Conservation (phyloP, 192 early-diverging fungal species). For the Backusella sp. region DNA sequence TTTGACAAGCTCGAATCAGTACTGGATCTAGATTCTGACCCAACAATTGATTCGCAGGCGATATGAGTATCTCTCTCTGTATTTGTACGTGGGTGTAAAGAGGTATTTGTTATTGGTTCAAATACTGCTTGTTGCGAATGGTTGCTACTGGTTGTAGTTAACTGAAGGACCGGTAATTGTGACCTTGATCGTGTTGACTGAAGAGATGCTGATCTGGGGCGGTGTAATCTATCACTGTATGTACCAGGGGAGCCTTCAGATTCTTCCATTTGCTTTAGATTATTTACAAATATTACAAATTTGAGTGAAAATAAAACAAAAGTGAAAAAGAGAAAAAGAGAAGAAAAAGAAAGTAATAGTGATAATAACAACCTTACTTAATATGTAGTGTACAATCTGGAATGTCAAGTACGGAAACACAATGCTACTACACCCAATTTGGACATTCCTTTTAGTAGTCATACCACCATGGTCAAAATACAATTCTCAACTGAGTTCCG, state of each 20-base stretch:
- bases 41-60: background rate
- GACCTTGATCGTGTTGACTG: conserved; percentile 4
- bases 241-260: background rate
- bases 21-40: background rate
- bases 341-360: background rate
- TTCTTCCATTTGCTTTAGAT: conserved; percentile 3
- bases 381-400: background rate
- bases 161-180: background rate
- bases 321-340: background rate
- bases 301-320: background rate
- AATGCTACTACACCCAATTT: background rate
- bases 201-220: conserved; percentile 9
- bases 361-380: background rate
- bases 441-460: conserved; percentile 3
- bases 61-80: background rate
- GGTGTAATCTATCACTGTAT: background rate
- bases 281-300: background rate
- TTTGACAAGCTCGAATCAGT: background rate
- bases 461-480: conserved; percentile 1
- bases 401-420: background rate
- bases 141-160: background rate
- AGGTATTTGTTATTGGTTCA: background rate
- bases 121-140: background rate
- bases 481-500: background rate
- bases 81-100: background rate